Base-by-base conservation (phyloP, 371 early-diverging fungal genomes). In the Rhizopus sp. region DNA sequence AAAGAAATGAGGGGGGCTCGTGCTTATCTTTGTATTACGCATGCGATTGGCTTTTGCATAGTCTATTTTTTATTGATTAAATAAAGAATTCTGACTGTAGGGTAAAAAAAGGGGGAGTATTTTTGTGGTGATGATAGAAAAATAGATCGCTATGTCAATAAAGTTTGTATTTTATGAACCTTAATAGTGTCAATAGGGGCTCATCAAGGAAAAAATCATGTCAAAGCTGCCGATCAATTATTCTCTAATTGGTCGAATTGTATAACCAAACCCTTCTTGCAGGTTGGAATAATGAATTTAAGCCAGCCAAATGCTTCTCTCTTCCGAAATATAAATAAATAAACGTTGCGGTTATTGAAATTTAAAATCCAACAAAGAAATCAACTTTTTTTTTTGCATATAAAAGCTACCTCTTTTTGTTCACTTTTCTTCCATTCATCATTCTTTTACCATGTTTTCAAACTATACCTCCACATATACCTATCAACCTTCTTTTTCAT, bases 351-450 rank as follows among this genome's bases (percentile, higher is more conserved):
- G 47, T 7, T 30, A 30, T 29, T 31, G 15, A 38, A 49, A 49
- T 39, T 56, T 37, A 10, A 35, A 42, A 47, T 45, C 9, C 17
- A 57, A 50, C 49, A 57, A 50, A 50, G 41, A 57, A 57, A 42
- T n/a, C 10, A 50, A 50, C 17, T 40, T 33, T 7, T 56, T 48
- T 57, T 35, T 49, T 31, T 57, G 8, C 10, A 47, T 47, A 47
- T 10, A 17, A 47, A 47, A 31, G 12, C 8, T 3, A 17, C 23
- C 8, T 17, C 6, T 50, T 37, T 50, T 34, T 35, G 13, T 50
- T 38, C 32, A 12, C 39, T 49, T 39, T 15, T 29, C 41, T 40
- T 48, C 42, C 35, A 30, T 47, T 46, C 38, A 4, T 46, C 35
- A 30, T 15, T n/a, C 31, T 46, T 46, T 42, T 42, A 42, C 16